These are phyloP conservation scores for Phialophora macrospora DNA, from an alignment of 2,329 filamentous ascomycete species.

Conservation along the genomic window DNA sequence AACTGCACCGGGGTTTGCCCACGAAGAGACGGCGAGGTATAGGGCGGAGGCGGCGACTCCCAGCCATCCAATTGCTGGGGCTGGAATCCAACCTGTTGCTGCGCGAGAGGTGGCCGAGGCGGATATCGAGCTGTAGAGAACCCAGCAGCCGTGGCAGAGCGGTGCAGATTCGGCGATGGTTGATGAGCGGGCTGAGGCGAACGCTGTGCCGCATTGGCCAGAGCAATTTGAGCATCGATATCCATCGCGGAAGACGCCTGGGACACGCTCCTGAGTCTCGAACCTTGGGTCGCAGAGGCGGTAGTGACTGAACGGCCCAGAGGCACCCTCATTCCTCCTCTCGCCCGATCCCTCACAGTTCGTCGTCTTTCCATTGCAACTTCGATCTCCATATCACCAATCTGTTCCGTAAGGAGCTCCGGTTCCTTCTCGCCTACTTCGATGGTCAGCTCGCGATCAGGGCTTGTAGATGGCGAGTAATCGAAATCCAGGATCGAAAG, in stretches of 20 bases:
- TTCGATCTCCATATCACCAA: slow-evolving; percentile 74
- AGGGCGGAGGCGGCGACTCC: slow-evolving; percentile 39
- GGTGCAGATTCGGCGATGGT: slow-evolving; percentile 29
- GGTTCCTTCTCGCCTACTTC: slow-evolving; percentile 74
- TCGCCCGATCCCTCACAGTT: slow-evolving; percentile 51
- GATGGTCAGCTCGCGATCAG: slow-evolving; percentile 65
- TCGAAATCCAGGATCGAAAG: slow-evolving; percentile 76
- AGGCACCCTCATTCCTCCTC: slow-evolving; percentile 24
- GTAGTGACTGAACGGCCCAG: slow-evolving; percentile 51
- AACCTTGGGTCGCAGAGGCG: slow-evolving; percentile 26
- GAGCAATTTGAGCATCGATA: slow-evolving; percentile 46
- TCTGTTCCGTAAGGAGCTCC: slow-evolving; percentile 73
- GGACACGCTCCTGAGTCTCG: slow-evolving; percentile 28
- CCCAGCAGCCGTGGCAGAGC: slow-evolving; percentile 63
- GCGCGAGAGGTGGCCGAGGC: slow-evolving; percentile 47
- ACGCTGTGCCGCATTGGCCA: slow-evolving; percentile 16
- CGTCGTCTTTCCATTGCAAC: slow-evolving; percentile 77
- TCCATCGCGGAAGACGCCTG: slow-evolving; percentile 39
- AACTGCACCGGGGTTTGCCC: slow-evolving; percentile 15
- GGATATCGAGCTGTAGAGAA: slow-evolving; percentile 69
- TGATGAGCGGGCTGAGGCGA: slow-evolving; percentile 12
- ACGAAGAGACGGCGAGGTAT: slow-evolving; percentile 20
- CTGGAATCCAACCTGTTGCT: slow-evolving; percentile 22
- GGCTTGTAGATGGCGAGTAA: slow-evolving; percentile 63
- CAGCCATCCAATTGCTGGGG: slow-evolving; percentile 29